A percentile compares a stretch with the other conserved stretches of the same genome.
phyloP scores from a whole-genome alignment of 306 rosid species.

The Prunus persica region Prunus_persica_NCBIv2 NC_034016.1:14838501-14839000 shows the following conservation, averaged over 20 bases:
- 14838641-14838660: slow-evolving; percentile 55
- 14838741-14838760: slow-evolving; percentile 23
- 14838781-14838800: slow-evolving; percentile 22
- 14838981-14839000: background rate
- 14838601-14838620: slow-evolving; percentile 22
- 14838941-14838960: background rate
- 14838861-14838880: slow-evolving; percentile 34
- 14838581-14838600: slow-evolving; percentile 40
- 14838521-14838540: slow-evolving; percentile 41
- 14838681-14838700: slow-evolving; percentile 37
- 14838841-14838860: slow-evolving; percentile 14
- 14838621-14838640: slow-evolving; percentile 49
- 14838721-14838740: slow-evolving; percentile 24
- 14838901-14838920: background rate
- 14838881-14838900: slow-evolving; percentile 54
- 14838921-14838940: background rate
- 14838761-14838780: slow-evolving; percentile 25
- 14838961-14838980: background rate
- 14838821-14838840: slow-evolving; percentile 22
- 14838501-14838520: slow-evolving; percentile 45
- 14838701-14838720: slow-evolving; percentile 24
- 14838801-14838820: slow-evolving; percentile 21
- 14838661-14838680: slow-evolving; percentile 38
- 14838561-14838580: slow-evolving; percentile 58
- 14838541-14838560: slow-evolving; percentile 54